phyloP scores from a whole-genome alignment of 23 red algal species.

The Pyropia yezoensis region DNA sequence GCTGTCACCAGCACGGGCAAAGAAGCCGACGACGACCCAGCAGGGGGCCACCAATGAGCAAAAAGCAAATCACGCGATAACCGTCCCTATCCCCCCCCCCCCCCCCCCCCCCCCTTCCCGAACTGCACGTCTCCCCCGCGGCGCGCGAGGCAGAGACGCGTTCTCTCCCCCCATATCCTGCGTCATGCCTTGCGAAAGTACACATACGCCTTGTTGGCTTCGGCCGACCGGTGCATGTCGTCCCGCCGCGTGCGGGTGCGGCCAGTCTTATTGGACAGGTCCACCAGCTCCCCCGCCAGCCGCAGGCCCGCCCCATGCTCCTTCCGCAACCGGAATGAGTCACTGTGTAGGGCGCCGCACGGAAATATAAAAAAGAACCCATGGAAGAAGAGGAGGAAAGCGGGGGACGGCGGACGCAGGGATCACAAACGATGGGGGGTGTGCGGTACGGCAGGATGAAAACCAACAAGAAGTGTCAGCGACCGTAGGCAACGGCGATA shows the following conservation, averaged over 20 bases:
- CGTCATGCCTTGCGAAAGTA: slow-evolving; percentile 9
- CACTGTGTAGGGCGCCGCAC: background rate
- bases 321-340: slow-evolving; percentile 45
- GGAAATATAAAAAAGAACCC: background rate
- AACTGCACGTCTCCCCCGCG: too few species aligned
- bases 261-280: slow-evolving; percentile 39
- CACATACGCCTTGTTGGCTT: slow-evolving; percentile 69
- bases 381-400: too few species aligned
- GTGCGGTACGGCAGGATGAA: background rate
- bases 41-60: too few species aligned
- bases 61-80: too few species aligned
- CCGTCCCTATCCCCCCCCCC: too few species aligned
- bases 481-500: too few species aligned
- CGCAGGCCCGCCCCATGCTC: slow-evolving; percentile 47
- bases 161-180: too few species aligned
- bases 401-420: background rate
- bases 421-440: background rate
- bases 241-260: slow-evolving; percentile 31
- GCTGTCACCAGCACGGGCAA: too few species aligned
- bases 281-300: slow-evolving; percentile 67
- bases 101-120: too few species aligned
- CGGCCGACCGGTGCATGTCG: slow-evolving; percentile 74
- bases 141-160: too few species aligned
- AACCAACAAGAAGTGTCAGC: too few species aligned
- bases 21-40: too few species aligned